A percentile compares a stretch with the other conserved stretches of the same genome.
Evolutionary conservation across 176 grass and related monocot genomes (phyloP).

Genomic region (Musa beccarii): DNA sequence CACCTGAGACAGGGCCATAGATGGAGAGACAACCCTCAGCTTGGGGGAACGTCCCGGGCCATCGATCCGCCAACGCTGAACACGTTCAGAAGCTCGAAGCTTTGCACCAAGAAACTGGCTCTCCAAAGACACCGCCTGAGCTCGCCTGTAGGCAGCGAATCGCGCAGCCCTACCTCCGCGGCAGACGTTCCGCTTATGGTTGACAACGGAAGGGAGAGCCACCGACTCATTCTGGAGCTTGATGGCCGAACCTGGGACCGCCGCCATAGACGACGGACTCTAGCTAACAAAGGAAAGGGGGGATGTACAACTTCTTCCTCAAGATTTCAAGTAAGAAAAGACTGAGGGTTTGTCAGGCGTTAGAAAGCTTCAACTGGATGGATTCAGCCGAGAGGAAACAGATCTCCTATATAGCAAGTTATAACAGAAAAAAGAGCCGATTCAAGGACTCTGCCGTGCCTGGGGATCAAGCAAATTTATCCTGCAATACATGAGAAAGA

Average conservation of each 20-base stretch:
- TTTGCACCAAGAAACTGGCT: slow-evolving; percentile 38
- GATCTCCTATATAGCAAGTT: background rate
- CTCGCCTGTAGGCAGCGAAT: slow-evolving; percentile 29
- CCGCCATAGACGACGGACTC: slow-evolving; percentile 42
- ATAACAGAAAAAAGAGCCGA: background rate
- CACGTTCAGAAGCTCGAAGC: slow-evolving; percentile 37
- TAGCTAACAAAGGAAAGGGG: background rate
- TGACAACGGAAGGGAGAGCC: slow-evolving; percentile 14
- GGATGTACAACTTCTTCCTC: background rate
- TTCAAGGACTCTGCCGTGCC: background rate
- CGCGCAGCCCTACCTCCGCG: slow-evolving; percentile 16
- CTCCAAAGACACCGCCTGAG: slow-evolving; percentile 37
- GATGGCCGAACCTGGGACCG: slow-evolving; percentile 46
- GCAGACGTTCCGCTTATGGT: slow-evolving; percentile 23
- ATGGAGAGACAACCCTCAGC: slow-evolving; percentile 27
- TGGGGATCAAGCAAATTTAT: background rate
- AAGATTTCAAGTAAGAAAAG: background rate
- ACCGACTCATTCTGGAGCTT: slow-evolving; percentile 34
- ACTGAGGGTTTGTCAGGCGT: background rate
- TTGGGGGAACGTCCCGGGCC: slow-evolving; percentile 14
- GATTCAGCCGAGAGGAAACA: background rate
- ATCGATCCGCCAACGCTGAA: slow-evolving; percentile 28
- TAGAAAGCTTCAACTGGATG: background rate
- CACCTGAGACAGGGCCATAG: slow-evolving; percentile 54
- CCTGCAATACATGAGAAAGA: background rate